Evolutionary conservation across 306 rosid species (phyloP), one percentile per base, ranked within the genome.

Genomic region (Cucumis hystrix): DNA sequence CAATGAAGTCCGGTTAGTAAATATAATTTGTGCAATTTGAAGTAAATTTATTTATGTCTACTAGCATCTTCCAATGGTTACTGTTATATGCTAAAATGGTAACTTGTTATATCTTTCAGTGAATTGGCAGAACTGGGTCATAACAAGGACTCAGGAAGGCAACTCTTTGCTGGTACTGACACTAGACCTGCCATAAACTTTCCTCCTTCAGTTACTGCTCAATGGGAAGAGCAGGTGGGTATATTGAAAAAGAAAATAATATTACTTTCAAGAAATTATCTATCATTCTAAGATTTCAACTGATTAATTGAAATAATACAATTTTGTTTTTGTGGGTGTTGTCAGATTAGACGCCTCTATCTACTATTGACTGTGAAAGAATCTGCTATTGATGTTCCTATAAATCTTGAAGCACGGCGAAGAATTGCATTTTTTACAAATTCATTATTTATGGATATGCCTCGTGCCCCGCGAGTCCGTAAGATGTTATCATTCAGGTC

Each of bases 371-470:
- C 99, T 7, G 99, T 92, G 79, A 92, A 78, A 79, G 99, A 92
- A 82, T 92, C 97, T 51, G 97, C 97, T 78, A 79, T 84, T 64
- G 97, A 95, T 73, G 87, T 95, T 60, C 97, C 99, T 73, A 88
- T 88, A 81, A 95, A 95, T 80, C 97, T 95, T 80, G 99, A 95
- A 87, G 99, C 99, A 64, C 96, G 97, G 52, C 86, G 99, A 85
- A 89, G 99, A 83, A 95, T 95, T 85, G 81, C 96, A 51, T 95
- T 95, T 80, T 95, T 95, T 65, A 78, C 99, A 81, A 95, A 95
- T 84, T 95, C 99, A 2, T 79, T 95, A 87, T 95, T 92, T 88
- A 92, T 95, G 99, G 89, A 95, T 54, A 95, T 95, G 97, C 97
- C 99, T 14, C 96, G 92, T 76, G 99, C 99, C 80, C 99, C 99